A percentile compares a stretch with the other conserved stretches of the same genome.
Conservation (phyloP, 805 yeast genomes). For the Ogataea siamensis region DNA sequence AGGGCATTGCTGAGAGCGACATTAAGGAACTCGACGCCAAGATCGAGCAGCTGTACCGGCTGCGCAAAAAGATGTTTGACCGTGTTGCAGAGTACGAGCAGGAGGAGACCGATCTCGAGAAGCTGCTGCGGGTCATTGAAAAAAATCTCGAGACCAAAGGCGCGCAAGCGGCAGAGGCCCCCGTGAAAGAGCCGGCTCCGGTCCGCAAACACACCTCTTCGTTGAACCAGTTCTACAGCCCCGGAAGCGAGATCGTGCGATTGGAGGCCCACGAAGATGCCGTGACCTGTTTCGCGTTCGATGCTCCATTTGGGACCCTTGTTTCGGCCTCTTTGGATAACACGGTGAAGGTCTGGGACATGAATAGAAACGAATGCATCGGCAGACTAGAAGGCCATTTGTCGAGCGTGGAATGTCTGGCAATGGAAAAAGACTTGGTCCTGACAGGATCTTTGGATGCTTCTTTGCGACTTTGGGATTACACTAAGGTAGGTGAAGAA, state of each 20-base stretch:
- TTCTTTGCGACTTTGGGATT: constrained; percentile 60
- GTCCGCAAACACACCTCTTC: constrained; percentile 57
- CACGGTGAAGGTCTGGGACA: constrained; percentile 81
- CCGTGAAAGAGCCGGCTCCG: constrained; percentile 20
- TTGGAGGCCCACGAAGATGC: constrained; percentile 53
- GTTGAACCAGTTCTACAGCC: constrained; percentile 58
- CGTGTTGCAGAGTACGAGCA: constrained; percentile 60
- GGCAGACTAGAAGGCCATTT: constrained; percentile 60
- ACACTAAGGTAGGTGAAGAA: constrained; percentile 28
- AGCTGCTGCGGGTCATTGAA: constrained; percentile 42
- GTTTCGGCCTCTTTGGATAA: constrained; percentile 79
- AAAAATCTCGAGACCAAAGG: constrained; percentile 37
- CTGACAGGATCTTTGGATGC: constrained; percentile 66
- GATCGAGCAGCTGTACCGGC: constrained; percentile 47
- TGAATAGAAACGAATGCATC: constrained; percentile 50
- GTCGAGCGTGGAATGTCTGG: constrained; percentile 58
- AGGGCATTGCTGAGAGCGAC: constrained; percentile 62
- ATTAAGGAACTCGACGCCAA: constrained; percentile 61
- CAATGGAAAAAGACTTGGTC: constrained; percentile 49
- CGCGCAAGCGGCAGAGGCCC: constrained; percentile 17
- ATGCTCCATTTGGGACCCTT: constrained; percentile 69
- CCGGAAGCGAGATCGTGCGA: constrained; percentile 53
- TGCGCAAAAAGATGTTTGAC: constrained; percentile 55
- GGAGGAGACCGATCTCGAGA: constrained; percentile 56
- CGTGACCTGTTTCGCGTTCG: constrained; percentile 62